Evolutionary conservation across 305 asterid species (phyloP), one percentile per base, ranked within the genome.

Genomic region (Ruellia speciosa): DNA sequence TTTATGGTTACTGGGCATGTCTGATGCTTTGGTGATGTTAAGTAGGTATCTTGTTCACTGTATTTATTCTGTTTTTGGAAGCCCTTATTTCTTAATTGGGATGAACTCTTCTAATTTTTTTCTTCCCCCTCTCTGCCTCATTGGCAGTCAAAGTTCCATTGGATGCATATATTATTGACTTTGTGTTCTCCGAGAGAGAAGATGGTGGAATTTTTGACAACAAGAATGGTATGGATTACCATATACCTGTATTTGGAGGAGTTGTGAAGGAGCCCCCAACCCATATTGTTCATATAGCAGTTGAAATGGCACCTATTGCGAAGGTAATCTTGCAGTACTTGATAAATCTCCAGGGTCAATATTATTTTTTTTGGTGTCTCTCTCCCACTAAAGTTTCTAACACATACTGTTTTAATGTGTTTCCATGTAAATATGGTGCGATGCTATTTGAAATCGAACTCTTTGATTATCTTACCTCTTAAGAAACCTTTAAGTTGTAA

Each of bases 261-360:
- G 75, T 83, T 47, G 72, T 66, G 49, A 84, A 83, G 77, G 99
- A 93, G 77, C 90, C 97, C 54, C 96, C 96, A 0, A 70, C 88
- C 94, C 94, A 93, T 68, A 84, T 93, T 72, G 96, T 93, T 57
- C 99, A 93, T 72, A 73, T 93, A 72, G 77, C 96, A 41, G 94
- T 88, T 47, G 99, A 93, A 81, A 88, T 93, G 99, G 99, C 99
- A 8, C 97, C 99, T 60, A 84, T 93, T 76, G 97, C 99, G 18
- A 93, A 93, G 99, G 99, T 84, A 73, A 56, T 60, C 51, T 65
- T 64, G 18, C 52, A 16, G 52, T 52, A 62, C 40, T 60, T 48
- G 45, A 53, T 45, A 52, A 56, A 14, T 39, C 39, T 37, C 47
- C 59, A 51, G 14, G 39, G n/a, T 37, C 54, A 18, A 17, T 50